Base-by-base conservation (phyloP, 2,329 filamentous ascomycete genomes). In the Colletotrichum somersetense region DNA sequence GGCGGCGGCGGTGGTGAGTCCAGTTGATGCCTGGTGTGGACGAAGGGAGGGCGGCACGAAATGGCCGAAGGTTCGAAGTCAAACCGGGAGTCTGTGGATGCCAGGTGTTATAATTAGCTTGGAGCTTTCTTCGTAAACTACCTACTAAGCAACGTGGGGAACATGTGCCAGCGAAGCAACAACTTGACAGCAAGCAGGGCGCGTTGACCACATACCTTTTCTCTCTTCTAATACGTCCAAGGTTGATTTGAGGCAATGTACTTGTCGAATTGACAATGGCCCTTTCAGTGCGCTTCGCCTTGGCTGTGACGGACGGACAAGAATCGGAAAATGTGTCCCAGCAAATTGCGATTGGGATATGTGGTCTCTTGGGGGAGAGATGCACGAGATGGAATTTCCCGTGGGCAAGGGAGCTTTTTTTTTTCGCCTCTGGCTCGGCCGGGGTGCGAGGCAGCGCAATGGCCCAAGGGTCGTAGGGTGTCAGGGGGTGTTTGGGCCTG, bases 1-100 rank as follows among this genome's bases (percentile, higher is more conserved):
- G 85, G 84, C 67, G 61, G 58, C 84, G 85, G 84, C 67, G 61
- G 58, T 42, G 61, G 58, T 42, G 33, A 38, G 46, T 46, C 62
- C 67, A 61, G 55, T 16, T 48, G 50, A 55, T 35, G 30, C 20
- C 40, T 33, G 16, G 14, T 56, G 40, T n/a, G 30, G 50, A 64
- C 38, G 38, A 35, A 46, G 20, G 23, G 23, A 44, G 14, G 53
- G 48, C 66, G 66, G 61, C 70, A 40, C 66, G 66, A 58, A 42
- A 56, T 56, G 61, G 70, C 66, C 66, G 46, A 48, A 64, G 26
- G 55, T 40, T 63, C 44, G 65, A 53, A n/a, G 38, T 61, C n/a
- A 61, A 61, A 48, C 23, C 18, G 16, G 42, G n/a, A 44, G 44
- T 33, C 70, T 70, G 66, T 52, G 69, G 66, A 65, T 69, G 70